Base-by-base conservation (phyloP, 2,329 filamentous ascomycete genomes). In the Pseudogymnoascus sp. region DNA sequence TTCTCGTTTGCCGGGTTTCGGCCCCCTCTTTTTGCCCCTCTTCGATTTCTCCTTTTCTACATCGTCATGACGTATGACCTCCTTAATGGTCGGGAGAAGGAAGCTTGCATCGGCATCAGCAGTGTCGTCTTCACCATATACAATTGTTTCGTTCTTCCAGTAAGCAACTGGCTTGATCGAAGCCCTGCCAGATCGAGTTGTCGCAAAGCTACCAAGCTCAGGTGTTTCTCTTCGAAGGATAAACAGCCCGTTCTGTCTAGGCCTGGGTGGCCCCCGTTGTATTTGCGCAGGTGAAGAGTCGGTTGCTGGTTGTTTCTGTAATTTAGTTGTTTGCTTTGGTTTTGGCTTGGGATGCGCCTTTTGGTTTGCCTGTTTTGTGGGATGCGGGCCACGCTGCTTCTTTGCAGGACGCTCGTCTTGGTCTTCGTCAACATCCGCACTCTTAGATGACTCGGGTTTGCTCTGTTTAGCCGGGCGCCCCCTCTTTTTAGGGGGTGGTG, bases 111-210 rank as follows among this genome's bases (percentile, higher is more conserved):
- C 69, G 61, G 67, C 62, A 77, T 82, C 82, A 29, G 77, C 76
- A 45, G 75, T 74, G 58, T 86, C 84, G 25, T 85, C 82, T 15
- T 82, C 79, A 60, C 87, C 85, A 69, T 86, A 90, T 21, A 91
- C 83, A 55, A 88, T 84, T 61, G 83, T 84, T 72, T 97, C 93
- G 67, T 92, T 92, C 69, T 86, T 86, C 93, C 93, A 97, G 72
- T 83, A 96, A 27, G 90, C 85, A 35, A 97, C 76, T 0, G 92
- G 94, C 64, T 85, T 84, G 65, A 90, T 87, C 8, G 89, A 90
- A 60, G 85, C 84, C 62, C 94, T 85, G 1, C 91, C 92, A 10
- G 88, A 93, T 61, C 91, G 86, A 59, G 87, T 89, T 48, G 80
- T 82, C 31, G 79, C 79, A 65, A 83, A 71, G 1, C 67, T 67